Evolutionary conservation across 257 asterid species (phyloP), one percentile per base, ranked within the genome.

Genomic region (Scutellaria galericulata): DNA sequence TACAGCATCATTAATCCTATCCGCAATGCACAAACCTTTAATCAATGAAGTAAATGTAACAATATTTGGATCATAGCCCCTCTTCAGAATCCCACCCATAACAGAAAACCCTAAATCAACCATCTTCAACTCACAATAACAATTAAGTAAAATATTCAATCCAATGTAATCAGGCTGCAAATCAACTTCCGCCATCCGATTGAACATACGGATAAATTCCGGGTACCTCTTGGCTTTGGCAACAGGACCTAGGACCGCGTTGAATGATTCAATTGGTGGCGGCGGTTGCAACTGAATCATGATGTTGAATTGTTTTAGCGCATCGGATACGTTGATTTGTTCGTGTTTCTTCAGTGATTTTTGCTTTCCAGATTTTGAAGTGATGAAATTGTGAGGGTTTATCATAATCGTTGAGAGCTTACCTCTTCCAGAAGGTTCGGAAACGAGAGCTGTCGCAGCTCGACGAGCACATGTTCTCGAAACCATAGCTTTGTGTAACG

Each of bases 11-110:
- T 73, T 81, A 14, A 84, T 24, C 72, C 80, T 84, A 7, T 78
- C 85, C 9, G 70, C 88, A 58, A 81, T 8, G 68, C 84, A 87
- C 86, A 86, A 62, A 7, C 96, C 96, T 70, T 88, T 90, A 35
- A 90, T 79, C 86, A 88, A 66, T 1, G 93, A 68, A 20, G 88
- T 86, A 68, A 76, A 86, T 9, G 92, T 79, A 9, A 85, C 78
- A 40, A 82, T 69, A 75, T 85, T 83, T 3, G 96, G 94, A 37
- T 1, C 37, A 74, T 75, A 88, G 14, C 96, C 96, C 78, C 78
- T 84, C 84, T 81, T 92, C 46, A 85, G 41, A 56, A 90, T 24
- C 50, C 77, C 56, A 9, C 92, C 88, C 85, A 92, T 66, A 9
- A 90, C 88, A 77, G 87, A 64, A 75, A 88, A 88, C 58, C 93